Evolutionary conservation across 441 rosid genomes (phyloP).

Genomic region (Brassica balearica): DNA sequence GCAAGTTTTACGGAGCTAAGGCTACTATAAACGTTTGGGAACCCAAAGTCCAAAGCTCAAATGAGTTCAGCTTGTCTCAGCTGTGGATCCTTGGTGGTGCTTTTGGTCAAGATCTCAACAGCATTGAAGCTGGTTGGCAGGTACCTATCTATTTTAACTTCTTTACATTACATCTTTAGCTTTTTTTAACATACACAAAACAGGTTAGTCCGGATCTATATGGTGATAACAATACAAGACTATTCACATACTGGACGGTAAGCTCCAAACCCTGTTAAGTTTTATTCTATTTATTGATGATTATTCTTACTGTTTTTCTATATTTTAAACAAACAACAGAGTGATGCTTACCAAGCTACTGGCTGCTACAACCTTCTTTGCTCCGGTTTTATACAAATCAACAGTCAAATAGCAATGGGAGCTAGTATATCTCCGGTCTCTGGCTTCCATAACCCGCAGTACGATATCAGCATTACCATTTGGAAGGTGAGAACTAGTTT

Average conservation of each 20-base stretch:
- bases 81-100: conserved; percentile 95
- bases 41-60: conserved; percentile 84
- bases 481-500: conserved; percentile 58
- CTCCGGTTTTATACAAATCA: conserved; percentile 65
- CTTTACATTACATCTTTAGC: background rate
- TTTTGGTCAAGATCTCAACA: conserved; percentile 97
- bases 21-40: conserved; percentile 98
- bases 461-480: conserved; percentile 58
- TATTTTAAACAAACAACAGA: conserved; percentile 39
- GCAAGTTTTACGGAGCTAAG: conserved; percentile 86
- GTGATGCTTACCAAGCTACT: conserved; percentile 71
- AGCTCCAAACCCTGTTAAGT: conserved; percentile 35
- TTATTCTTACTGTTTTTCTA: background rate
- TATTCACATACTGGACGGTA: conserved; percentile 99
- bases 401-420: conserved; percentile 65
- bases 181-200: conserved; percentile 15
- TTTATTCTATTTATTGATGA: background rate
- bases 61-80: conserved; percentile 97
- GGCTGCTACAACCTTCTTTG: conserved; percentile 74
- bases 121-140: conserved; percentile 99
- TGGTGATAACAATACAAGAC: conserved; percentile 98
- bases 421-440: conserved; percentile 63
- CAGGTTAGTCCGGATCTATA: conserved; percentile 99
- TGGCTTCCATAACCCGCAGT: conserved; percentile 48
- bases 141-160: conserved; percentile 44